Conservation (phyloP, 2,329 filamentous ascomycete species). For the Neocatenulostroma microsporum region DNA sequence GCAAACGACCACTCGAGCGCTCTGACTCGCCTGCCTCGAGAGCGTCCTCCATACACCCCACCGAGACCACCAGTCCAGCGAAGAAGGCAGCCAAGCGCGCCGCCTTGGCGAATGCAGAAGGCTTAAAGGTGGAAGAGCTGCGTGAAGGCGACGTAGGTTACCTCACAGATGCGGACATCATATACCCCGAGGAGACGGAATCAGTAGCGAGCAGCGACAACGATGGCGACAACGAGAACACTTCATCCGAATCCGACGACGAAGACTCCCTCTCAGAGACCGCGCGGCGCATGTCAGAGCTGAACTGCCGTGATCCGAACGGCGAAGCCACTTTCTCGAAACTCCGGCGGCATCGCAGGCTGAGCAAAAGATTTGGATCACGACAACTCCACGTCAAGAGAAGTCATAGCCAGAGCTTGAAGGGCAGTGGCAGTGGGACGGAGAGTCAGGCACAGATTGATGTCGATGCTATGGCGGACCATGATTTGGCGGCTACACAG, state of each 20-base stretch:
- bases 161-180: constrained; percentile 36
- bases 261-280: constrained; percentile 12
- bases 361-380: constrained; percentile 32
- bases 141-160: constrained; percentile 30
- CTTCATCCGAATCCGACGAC: constrained; percentile 12
- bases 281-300: constrained; percentile 15
- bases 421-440: constrained; percentile 19
- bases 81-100: constrained; percentile 21
- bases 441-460: constrained; percentile 34
- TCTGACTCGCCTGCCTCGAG: constrained; percentile 25
- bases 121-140: constrained; percentile 39
- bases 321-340: constrained; percentile 20
- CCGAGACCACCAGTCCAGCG: constrained; percentile 29
- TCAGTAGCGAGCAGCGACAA: constrained; percentile 33
- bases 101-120: constrained; percentile 13
- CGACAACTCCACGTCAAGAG: constrained; percentile 37
- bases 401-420: constrained; percentile 39
- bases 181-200: constrained; percentile 38
- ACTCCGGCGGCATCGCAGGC: constrained; percentile 27
- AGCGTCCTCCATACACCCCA: constrained; percentile 31
- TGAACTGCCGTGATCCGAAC: constrained; percentile 19
- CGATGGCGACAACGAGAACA: constrained; percentile 22
- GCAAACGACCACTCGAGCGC: constrained; percentile 18
- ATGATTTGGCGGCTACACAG: constrained; percentile 31
- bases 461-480: constrained; percentile 32